Evolutionary conservation across 176 grass and related monocot species (phyloP).

Genomic region (Panicum miliaceum): DNA sequence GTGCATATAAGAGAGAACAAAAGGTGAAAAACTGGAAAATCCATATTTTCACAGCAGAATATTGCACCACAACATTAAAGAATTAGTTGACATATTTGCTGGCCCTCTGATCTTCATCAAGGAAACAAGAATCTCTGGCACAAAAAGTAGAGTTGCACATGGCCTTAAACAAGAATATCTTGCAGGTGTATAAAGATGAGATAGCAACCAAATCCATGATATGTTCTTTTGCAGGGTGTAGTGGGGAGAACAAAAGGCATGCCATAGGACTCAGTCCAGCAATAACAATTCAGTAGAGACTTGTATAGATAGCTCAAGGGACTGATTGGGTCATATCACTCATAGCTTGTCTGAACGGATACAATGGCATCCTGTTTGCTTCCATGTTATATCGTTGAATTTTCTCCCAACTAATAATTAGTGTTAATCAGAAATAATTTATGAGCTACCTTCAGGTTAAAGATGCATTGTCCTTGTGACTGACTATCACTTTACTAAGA

Average conservation of each 20-base stretch:
- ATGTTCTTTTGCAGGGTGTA: slow-evolving; percentile 45
- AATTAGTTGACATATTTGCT: slow-evolving; percentile 26
- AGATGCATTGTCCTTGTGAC: slow-evolving; percentile 19
- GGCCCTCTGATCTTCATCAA: slow-evolving; percentile 31
- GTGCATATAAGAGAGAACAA: not conserved
- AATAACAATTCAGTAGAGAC: slow-evolving; percentile 45
- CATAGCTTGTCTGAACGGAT: slow-evolving; percentile 9
- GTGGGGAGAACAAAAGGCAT: slow-evolving; percentile 45
- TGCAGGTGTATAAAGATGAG: slow-evolving; percentile 48
- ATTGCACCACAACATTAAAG: not conserved
- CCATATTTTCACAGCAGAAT: not conserved
- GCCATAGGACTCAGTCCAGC: slow-evolving; percentile 39
- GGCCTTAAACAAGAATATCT: slow-evolving; percentile 42
- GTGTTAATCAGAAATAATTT: not conserved
- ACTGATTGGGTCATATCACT: slow-evolving; percentile 31
- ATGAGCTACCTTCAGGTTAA: slow-evolving; percentile 13
- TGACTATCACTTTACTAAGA: not conserved
- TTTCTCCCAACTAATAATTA: not conserved
- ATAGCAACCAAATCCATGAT: slow-evolving; percentile 55
- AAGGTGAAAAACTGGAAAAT: not conserved
- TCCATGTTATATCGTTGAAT: not conserved
- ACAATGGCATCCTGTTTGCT: slow-evolving; percentile 31
- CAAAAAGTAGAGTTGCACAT: slow-evolving; percentile 5
- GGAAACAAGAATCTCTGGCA: slow-evolving; percentile 29
- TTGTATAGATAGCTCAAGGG: slow-evolving; percentile 12